Conservation (phyloP, 1,139 yeast genomes). For the Citeromyces hawaiiensis region DNA sequence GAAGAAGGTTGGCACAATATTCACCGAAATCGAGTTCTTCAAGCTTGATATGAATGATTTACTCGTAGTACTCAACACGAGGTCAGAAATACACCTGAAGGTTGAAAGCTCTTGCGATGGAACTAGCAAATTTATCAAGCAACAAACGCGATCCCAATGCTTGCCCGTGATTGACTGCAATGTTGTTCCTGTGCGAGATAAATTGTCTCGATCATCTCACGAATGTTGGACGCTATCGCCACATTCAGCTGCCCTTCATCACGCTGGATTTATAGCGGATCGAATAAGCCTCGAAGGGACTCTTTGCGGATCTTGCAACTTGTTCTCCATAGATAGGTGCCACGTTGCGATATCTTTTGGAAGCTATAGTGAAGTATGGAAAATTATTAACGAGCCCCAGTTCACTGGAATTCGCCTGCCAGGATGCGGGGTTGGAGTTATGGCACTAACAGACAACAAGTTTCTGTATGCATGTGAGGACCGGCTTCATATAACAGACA, state of each 20-base stretch:
- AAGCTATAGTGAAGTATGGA: background rate
- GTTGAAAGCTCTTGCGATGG: background rate
- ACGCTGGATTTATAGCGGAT: background rate
- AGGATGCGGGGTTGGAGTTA: background rate
- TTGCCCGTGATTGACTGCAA: background rate
- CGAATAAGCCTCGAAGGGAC: background rate
- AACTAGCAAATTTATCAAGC: background rate
- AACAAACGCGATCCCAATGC: background rate
- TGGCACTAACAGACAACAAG: background rate
- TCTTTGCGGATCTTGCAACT: background rate
- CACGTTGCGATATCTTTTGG: background rate
- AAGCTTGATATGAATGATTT: background rate
- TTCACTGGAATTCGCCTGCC: background rate
- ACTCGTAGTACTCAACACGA: background rate
- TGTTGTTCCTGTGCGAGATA: background rate
- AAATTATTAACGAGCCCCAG: background rate
- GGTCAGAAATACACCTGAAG: background rate
- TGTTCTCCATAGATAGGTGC: background rate
- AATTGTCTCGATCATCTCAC: background rate
- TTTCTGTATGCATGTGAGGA: background rate
- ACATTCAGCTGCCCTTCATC: background rate
- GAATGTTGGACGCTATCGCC: slow-evolving; percentile 1
- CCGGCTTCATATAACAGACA: background rate
- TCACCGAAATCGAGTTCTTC: background rate
- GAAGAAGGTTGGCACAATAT: background rate